Evolutionary conservation across 768 basidiomycete genomes (phyloP).

Genomic region (Mycena venus): DNA sequence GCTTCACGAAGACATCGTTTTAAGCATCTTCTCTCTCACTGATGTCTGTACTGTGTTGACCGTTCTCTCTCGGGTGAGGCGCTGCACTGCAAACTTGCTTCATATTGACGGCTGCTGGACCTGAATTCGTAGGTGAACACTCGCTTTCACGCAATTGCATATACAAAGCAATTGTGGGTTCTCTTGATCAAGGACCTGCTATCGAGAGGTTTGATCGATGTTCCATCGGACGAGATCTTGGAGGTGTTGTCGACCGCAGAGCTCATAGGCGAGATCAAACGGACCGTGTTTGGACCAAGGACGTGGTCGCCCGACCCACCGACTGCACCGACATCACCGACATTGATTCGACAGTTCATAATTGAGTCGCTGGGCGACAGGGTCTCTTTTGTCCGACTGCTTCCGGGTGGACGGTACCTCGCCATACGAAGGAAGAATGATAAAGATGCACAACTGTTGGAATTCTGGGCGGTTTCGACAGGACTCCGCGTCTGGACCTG

Average conservation of each 20-base stretch:
- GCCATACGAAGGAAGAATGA: too few relatives aligned
- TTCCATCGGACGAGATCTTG: neutral
- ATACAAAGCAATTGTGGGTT: neutral
- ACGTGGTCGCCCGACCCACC: neutral
- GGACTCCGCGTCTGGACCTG: neutral
- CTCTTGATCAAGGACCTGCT: neutral
- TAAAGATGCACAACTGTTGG: neutral
- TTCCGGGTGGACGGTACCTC: neutral
- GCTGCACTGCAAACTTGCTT: too few relatives aligned
- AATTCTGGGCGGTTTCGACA: neutral
- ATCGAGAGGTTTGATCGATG: neutral
- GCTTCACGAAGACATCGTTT: neutral
- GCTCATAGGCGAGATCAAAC: neutral
- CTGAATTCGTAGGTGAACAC: neutral
- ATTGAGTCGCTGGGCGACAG: neutral
- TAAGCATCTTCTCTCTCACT: neutral
- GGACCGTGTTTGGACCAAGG: neutral
- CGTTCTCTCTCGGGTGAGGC: neutral
- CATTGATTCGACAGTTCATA: neutral
- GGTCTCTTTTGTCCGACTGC: neutral
- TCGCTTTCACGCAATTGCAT: neutral
- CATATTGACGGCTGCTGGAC: neutral
- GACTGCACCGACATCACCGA: neutral
- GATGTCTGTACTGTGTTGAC: neutral
- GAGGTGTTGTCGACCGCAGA: neutral